These are phyloP conservation scores for Aspergillus persii DNA, from an alignment of 2,329 filamentous ascomycete genomes.

Conservation along the genomic window DNA sequence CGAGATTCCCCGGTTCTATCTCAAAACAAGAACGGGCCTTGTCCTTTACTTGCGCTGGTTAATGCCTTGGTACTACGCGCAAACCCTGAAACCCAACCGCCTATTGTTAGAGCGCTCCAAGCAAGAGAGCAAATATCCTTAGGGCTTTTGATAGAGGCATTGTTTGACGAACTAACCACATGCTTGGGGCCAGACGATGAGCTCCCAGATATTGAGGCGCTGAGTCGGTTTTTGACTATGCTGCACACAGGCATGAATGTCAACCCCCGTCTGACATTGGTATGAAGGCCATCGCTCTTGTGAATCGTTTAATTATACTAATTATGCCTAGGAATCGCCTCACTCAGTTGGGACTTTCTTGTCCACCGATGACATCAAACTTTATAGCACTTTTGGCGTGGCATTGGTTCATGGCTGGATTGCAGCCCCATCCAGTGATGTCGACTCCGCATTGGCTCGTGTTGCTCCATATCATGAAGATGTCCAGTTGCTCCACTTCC, in stretches of 20 bases:
- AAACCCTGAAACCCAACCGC: constrained; percentile 62
- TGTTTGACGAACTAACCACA: constrained; percentile 92
- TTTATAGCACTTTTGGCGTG: constrained; percentile 86
- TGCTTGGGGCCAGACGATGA: constrained; percentile 64
- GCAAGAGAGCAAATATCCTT: constrained; percentile 86
- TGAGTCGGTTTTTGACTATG: constrained; percentile 83
- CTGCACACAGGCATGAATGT: constrained; percentile 98
- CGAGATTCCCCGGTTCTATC: constrained; percentile 82
- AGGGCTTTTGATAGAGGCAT: constrained; percentile 77
- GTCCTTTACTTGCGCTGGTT: constrained; percentile 85
- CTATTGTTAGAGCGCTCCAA: constrained; percentile 72
- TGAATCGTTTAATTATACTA: constrained; percentile 38
- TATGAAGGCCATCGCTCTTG: constrained; percentile 15
- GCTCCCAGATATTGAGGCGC: constrained; percentile 80
- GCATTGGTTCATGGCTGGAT: constrained; percentile 94
- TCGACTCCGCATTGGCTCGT: constrained; percentile 67
- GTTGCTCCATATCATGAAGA: constrained; percentile 86
- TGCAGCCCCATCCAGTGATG: constrained; percentile 63
- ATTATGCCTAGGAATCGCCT: constrained; percentile 28
- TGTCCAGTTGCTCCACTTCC: constrained; percentile 82
- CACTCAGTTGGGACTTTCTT: constrained; percentile 72
- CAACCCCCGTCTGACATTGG: constrained; percentile 80
- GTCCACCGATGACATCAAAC: constrained; percentile 79
- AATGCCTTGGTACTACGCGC: constrained; percentile 88
- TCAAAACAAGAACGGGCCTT: constrained; percentile 93